Base-by-base conservation (phyloP, 164 flowering plant species). In the Macadamia tetraphylla region DNA sequence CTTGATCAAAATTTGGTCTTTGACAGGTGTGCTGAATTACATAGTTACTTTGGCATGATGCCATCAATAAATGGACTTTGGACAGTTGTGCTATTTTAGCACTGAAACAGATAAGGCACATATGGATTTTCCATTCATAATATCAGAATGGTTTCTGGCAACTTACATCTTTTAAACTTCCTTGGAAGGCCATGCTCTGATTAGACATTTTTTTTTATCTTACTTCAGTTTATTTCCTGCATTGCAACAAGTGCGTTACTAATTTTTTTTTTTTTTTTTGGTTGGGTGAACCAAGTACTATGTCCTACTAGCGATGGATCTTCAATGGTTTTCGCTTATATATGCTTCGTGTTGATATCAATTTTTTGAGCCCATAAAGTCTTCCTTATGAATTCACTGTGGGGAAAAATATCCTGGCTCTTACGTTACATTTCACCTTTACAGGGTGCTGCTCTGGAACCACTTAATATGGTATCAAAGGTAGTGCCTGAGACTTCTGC, bases 381-480 rank as follows among this genome's bases (percentile, higher is more conserved):
- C 2, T 59, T 43, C 32, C 5, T 11, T n/a, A 49, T 10, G 29
- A 32, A 35, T 29, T 70, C 13, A 44, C 35, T 3, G 10, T n/a
- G 77, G 58, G 55, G 23, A 15, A 3, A 46, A 46, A 46, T 46
- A 61, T 30, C 66, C 76, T 48, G 74, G 58, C 59, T 30, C 43
- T 69, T 0, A 14, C 64, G 62, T 69, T 29, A 29, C 5, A 66
- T 55, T 72, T 60, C 40, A 17, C 44, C 30, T 23, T 57, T 71
- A 4, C 79, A 94, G 98, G 94, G 86, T 78, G 78, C 74, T 60
- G 75, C 69, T 63, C 32, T 66, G 68, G 86, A 78, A 82, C 77
- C 88, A 71, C 75, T 43, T 42, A 63, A 68, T 52, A 61, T 67
- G 78, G 67, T 74, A 69, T 76, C 88, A 68, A 74, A 74, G 67